Percentiles rank a stretch among this genome's conserved stretches.
phyloP scores from a whole-genome alignment of 805 yeast species.

The Danielia reshetovae region DNA sequence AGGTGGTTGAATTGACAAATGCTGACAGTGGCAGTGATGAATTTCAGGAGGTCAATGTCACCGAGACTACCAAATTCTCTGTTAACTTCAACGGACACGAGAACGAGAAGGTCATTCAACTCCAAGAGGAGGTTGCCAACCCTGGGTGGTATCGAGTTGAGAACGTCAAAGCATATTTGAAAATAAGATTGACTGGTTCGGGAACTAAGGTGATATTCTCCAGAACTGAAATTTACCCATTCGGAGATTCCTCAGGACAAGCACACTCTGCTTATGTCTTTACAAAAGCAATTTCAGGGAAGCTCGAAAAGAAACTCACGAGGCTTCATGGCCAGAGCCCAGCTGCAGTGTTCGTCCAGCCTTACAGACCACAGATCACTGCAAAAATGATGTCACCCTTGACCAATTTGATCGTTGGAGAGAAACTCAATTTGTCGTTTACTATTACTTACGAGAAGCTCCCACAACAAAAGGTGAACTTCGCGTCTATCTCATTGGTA shows the following conservation, averaged over 20 bases:
- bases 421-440: constrained; percentile 22
- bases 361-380: constrained; percentile 24
- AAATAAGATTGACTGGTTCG: neutral
- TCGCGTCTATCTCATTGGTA: constrained; percentile 19
- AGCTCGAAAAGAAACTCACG: constrained; percentile 1
- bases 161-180: neutral
- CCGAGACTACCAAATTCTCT: neutral
- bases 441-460: constrained; percentile 15
- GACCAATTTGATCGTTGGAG: constrained; percentile 26
- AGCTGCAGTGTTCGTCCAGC: constrained; percentile 8
- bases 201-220: neutral
- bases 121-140: neutral
- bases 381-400: constrained; percentile 9
- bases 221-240: neutral
- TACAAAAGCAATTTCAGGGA: too few species aligned
- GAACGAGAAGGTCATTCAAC: neutral
- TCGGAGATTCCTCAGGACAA: neutral
- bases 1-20: neutral
- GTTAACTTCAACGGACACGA: neutral
- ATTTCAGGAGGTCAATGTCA: neutral
- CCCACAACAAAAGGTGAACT: constrained; percentile 12
- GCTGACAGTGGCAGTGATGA: neutral
- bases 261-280: neutral
- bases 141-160: neutral
- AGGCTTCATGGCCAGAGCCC: constrained; percentile 8